Evolutionary conservation across 1,139 yeast species (phyloP), one percentile per base, ranked within the genome.

Genomic region (Entelexis sorbosivorans): DNA sequence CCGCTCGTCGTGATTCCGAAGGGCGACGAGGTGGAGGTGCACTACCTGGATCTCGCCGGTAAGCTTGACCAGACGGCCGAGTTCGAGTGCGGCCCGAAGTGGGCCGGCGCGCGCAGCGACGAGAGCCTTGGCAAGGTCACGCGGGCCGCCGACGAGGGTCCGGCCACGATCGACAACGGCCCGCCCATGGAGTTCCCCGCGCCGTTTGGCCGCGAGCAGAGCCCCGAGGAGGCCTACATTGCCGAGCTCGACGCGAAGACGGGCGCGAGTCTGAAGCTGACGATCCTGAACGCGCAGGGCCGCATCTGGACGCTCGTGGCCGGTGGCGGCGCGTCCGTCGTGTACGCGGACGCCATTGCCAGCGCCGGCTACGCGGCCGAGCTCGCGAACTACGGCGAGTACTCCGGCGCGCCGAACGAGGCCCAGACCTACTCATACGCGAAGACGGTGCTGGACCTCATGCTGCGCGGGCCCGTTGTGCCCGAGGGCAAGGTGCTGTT

Each of bases 161-260:
- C 56, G 11, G 58, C 58, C 20, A 56, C 64, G 36, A 54, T 64
- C 16, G 75, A 71, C 55, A 71, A 70, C 51, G 75, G 75, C 35
- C 75, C 75, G 39, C 69, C 75, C 52, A 71, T 71, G 74, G 72
- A 64, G 48, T 71, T 72, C 69, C 75, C 75, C 26, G 75, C 75
- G 26, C 75, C 75, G 19, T 71, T 71, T 55, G 75, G 75, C 44
- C 71, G 75, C 46, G 75, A 71, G 54, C 57, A 71, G 59, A 58
- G 72, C 54, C 63, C 67, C 51, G 75, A 72, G 60, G 75, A 71
- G 63, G 72, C 73, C 29, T 71, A 71, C 61, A 72, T 71, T 58
- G 73, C 75, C 51, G 75, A 71, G 60, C 69, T 71, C 36, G 75
- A 71, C 57, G 69, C 75, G 58, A 71, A 71, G 67, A 71, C 75